phyloP scores from a whole-genome alignment of 805 yeast species.

The Lipomyces japonicus region DNA sequence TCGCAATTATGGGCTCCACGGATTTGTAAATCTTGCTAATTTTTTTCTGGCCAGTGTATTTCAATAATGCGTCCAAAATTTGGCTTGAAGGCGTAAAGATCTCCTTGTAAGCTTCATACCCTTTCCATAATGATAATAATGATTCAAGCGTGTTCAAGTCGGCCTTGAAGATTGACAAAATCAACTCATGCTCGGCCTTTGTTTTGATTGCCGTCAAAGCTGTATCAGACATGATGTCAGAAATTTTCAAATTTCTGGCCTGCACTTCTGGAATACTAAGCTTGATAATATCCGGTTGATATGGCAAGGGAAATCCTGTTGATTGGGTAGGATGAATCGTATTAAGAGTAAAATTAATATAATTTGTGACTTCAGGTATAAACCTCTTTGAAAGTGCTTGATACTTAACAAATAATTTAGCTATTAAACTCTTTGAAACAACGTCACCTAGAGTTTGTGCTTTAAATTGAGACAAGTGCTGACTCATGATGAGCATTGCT shows the following conservation, averaged over 20 bases:
- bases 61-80: constrained; percentile 11
- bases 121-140: constrained; percentile 35
- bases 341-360: constrained; percentile 41
- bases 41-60: neutral
- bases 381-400: constrained; percentile 77
- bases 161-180: constrained; percentile 13
- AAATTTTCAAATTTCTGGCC: constrained; percentile 7
- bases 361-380: constrained; percentile 64
- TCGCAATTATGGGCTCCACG: constrained; percentile 2
- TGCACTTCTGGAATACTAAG: neutral
- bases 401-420: constrained; percentile 62
- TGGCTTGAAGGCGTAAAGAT: constrained; percentile 29
- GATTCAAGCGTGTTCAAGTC: constrained; percentile 18
- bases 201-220: constrained; percentile 6
- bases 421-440: constrained; percentile 61
- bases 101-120: constrained; percentile 33
- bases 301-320: constrained; percentile 14
- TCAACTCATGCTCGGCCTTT: constrained; percentile 18
- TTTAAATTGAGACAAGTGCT: constrained; percentile 56
- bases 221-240: constrained; percentile 22
- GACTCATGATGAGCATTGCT: constrained; percentile 66
- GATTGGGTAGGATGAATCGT: constrained; percentile 9
- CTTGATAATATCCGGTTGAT: neutral
- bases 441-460: constrained; percentile 42
- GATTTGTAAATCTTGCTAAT: constrained; percentile 5